Percentiles rank a stretch among this genome's conserved stretches.
Evolutionary conservation across 352 stramenopile species (phyloP).

Genomic region (Pythium periplocum): DNA sequence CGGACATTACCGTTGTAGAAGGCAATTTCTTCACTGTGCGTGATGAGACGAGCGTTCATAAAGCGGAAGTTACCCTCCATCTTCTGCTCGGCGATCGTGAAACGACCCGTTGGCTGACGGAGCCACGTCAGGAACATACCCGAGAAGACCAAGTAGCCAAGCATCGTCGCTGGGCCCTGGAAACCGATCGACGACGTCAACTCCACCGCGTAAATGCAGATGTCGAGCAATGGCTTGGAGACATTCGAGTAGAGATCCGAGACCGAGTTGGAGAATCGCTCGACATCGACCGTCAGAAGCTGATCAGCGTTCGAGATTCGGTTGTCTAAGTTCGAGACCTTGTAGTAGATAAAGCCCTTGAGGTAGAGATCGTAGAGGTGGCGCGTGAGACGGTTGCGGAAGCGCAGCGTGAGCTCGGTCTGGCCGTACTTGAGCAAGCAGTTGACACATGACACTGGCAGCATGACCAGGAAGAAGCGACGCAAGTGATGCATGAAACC

Average conservation of each 20-base stretch:
- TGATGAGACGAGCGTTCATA: conserved; percentile 86
- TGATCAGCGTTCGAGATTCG: conserved; percentile 87
- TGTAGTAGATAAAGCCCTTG: conserved; percentile 88
- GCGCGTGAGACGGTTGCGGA: conserved; percentile 73
- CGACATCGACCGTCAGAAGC: conserved; percentile 81
- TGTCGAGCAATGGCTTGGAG: conserved; percentile 83
- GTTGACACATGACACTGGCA: conserved; percentile 78
- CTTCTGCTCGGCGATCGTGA: conserved; percentile 78
- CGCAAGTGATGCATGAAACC: conserved; percentile 63
- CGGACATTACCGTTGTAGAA: conserved; percentile 89
- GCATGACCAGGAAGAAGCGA: conserved; percentile 72
- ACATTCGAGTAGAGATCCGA: conserved; percentile 87
- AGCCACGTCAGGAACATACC: conserved; percentile 46
- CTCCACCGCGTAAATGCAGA: conserved; percentile 68
- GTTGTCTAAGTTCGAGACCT: conserved; percentile 87
- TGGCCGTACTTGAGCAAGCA: conserved; percentile 78
- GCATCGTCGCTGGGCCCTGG: conserved; percentile 65
- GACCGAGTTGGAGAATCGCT: conserved; percentile 78
- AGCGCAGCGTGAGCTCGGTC: conserved; percentile 76
- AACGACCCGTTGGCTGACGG: conserved; percentile 57
- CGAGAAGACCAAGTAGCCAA: conserved; percentile 40
- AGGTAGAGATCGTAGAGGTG: conserved; percentile 85
- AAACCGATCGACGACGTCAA: conserved; percentile 67
- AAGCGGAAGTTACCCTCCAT: conserved; percentile 84
- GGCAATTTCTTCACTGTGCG: conserved; percentile 87